These are phyloP conservation scores for Daldinia sp. DNA, from an alignment of 2,329 filamentous ascomycete species.

Conservation along the genomic window DNA sequence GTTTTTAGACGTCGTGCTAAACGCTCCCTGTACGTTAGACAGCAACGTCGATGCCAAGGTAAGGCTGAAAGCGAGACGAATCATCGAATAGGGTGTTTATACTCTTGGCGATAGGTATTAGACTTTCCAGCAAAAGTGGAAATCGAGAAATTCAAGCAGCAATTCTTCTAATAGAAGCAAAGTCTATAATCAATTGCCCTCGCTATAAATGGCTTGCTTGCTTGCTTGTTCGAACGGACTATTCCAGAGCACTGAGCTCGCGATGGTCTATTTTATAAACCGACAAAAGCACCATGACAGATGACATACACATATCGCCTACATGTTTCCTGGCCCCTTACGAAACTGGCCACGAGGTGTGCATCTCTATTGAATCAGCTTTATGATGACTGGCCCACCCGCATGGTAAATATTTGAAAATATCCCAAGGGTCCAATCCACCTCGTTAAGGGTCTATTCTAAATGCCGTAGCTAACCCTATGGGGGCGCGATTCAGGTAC, in stretches of 20 bases:
- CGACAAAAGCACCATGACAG: not conserved
- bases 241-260: not conserved
- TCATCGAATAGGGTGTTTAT: constrained; percentile 21
- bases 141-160: not conserved
- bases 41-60: constrained; percentile 28
- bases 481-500: constrained; percentile 15
- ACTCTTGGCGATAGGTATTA: not conserved
- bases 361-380: constrained; percentile 19
- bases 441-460: not conserved
- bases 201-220: not conserved
- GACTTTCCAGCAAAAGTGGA: not conserved
- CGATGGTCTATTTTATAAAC: constrained; percentile 10
- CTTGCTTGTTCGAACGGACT: not conserved
- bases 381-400: constrained; percentile 5
- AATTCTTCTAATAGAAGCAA: not conserved
- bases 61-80: constrained; percentile 27
- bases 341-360: not conserved
- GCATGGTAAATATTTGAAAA: not conserved
- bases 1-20: constrained; percentile 46
- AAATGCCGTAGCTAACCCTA: not conserved
- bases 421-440: not conserved
- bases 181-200: not conserved
- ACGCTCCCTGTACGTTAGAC: constrained; percentile 38
- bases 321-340: constrained; percentile 1
- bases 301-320: not conserved